These are phyloP conservation scores for Alternaria metachromatica DNA, from an alignment of 2,329 filamentous ascomycete genomes.

Conservation along the genomic window DNA sequence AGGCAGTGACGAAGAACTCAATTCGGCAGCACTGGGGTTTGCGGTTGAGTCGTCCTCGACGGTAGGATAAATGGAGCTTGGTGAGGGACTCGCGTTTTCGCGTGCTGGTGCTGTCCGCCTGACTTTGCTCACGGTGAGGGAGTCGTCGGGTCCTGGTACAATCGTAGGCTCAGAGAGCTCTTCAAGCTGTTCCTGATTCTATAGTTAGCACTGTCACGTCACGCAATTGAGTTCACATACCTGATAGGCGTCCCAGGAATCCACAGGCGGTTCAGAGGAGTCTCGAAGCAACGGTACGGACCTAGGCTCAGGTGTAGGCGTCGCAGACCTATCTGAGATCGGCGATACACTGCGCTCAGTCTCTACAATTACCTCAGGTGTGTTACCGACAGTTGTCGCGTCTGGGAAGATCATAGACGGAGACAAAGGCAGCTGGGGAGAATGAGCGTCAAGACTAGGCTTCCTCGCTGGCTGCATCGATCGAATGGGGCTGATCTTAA, in stretches of 20 bases:
- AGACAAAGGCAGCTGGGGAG: not conserved
- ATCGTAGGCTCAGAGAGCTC: not conserved
- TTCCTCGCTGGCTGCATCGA: conserved; percentile 32
- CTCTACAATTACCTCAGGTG: not conserved
- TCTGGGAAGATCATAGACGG: not conserved
- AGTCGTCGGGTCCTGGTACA: not conserved
- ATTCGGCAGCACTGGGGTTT: not conserved
- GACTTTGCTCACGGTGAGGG: not conserved
- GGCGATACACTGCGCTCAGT: not conserved
- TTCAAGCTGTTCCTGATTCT: not conserved
- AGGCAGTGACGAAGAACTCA: not conserved
- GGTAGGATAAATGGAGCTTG: not conserved
- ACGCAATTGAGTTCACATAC: not conserved
- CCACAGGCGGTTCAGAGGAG: not conserved
- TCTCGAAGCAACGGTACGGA: not conserved
- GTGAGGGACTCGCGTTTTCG: not conserved
- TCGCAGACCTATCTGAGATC: not conserved
- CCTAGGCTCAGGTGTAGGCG: not conserved
- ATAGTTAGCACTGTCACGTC: not conserved
- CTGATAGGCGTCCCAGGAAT: not conserved
- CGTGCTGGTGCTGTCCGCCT: not conserved
- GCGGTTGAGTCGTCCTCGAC: not conserved
- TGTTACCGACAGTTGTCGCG: not conserved
- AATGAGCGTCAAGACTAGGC: not conserved
- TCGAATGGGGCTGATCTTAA: conserved; percentile 28